Evolutionary conservation across 805 yeast genomes (phyloP).

Genomic region (Yarrowia deformans): DNA sequence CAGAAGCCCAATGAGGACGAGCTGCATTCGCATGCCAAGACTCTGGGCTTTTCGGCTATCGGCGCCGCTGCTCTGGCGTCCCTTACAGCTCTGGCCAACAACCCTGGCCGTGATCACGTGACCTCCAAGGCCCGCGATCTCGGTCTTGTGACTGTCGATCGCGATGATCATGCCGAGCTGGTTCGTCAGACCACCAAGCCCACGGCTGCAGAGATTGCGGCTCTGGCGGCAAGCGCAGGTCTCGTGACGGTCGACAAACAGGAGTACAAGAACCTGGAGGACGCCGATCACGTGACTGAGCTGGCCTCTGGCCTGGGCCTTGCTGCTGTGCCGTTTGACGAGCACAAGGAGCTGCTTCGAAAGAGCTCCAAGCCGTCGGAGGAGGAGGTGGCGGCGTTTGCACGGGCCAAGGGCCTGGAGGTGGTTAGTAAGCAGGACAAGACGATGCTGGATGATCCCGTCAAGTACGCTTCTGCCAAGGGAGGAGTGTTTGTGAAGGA

Average conservation of each 20-base stretch:
- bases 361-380: conserved; percentile 44
- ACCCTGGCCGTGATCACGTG: conserved; percentile 28
- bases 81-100: conserved; percentile 29
- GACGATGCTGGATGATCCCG: conserved; percentile 40
- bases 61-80: conserved; percentile 30
- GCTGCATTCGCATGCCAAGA: conserved; percentile 31
- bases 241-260: conserved; percentile 7
- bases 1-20: conserved; percentile 36
- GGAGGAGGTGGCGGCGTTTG: conserved; percentile 41
- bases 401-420: conserved; percentile 43
- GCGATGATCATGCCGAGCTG: conserved; percentile 47
- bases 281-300: conserved; percentile 26
- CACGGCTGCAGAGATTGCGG: conserved; percentile 40
- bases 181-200: conserved; percentile 40
- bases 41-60: conserved; percentile 10
- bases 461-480: conserved; percentile 20
- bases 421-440: conserved; percentile 7
- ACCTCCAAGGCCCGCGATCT: conserved; percentile 42
- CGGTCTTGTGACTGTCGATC: conserved; percentile 49
- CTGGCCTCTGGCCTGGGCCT: conserved; percentile 44
- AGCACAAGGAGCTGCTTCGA: conserved; percentile 41
- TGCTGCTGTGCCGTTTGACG: conserved; percentile 36
- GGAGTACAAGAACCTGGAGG: conserved; percentile 1
- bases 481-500: background rate
- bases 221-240: background rate